Conservation (phyloP, 495 filamentous ascomycete species). For the Cercophora scortea region DNA sequence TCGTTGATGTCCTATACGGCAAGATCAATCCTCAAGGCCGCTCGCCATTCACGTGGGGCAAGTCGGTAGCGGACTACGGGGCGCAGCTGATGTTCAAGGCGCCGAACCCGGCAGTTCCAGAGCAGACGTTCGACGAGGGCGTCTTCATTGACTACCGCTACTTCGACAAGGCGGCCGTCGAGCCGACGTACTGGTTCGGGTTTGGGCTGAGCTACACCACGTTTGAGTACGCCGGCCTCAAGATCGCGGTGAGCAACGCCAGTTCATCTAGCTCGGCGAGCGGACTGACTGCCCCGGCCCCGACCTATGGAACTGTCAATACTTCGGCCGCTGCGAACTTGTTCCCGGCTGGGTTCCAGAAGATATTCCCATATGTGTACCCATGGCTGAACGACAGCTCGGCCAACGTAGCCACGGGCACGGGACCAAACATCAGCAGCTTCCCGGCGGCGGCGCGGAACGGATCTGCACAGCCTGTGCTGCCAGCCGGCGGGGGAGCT, state of each 20-base stretch:
- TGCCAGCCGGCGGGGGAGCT: conserved; percentile 59
- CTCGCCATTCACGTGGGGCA: conserved; percentile 47
- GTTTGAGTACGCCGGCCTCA: conserved; percentile 27
- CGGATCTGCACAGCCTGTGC: conserved; percentile 58
- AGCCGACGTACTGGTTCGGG: conserved; percentile 41
- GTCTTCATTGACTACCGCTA: conserved; percentile 46
- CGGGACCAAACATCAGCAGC: conserved; percentile 15
- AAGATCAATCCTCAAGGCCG: conserved; percentile 42
- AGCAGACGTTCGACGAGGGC: conserved; percentile 39
- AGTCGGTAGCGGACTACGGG: conserved; percentile 42
- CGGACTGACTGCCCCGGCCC: conserved; percentile 20
- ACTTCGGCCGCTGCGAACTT: conserved; percentile 20
- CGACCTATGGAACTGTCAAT: conserved; percentile 24
- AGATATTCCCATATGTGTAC: conserved; percentile 33
- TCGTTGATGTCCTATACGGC: conserved; percentile 46
- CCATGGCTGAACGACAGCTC: conserved; percentile 20
- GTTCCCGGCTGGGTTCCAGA: conserved; percentile 27
- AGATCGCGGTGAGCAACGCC: conserved; percentile 2
- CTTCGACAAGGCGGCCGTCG: conserved; percentile 38
- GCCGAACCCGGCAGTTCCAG: conserved; percentile 19
- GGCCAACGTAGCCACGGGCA: conserved; percentile 20
- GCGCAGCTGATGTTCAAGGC: conserved; percentile 28
- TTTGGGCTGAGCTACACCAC: conserved; percentile 42
- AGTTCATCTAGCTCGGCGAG: conserved; percentile 10
- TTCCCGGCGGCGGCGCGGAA: conserved; percentile 48